phyloP scores from a whole-genome alignment of 805 yeast species.

The Ogataea zsoltii region DNA sequence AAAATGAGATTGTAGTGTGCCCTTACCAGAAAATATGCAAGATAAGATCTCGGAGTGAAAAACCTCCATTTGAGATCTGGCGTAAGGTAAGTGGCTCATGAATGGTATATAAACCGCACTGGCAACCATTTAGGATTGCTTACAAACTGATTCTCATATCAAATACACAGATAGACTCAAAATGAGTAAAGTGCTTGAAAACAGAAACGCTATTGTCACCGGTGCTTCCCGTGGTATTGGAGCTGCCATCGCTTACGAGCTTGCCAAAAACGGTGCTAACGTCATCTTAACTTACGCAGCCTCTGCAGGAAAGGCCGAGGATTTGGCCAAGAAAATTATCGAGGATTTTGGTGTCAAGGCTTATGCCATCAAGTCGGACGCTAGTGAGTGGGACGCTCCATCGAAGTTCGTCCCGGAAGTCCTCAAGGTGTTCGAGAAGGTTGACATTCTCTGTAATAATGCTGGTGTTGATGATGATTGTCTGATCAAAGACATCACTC shows the following conservation, averaged over 20 bases:
- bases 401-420: slow-evolving; percentile 11
- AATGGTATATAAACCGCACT: too few species aligned
- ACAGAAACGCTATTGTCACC: slow-evolving; percentile 21
- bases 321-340: slow-evolving; percentile 4
- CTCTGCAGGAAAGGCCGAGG: slow-evolving; percentile 9
- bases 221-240: slow-evolving; percentile 23
- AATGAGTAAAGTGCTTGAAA: slow-evolving; percentile 13
- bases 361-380: slow-evolving; percentile 14
- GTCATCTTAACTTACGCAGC: slow-evolving; percentile 12
- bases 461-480: slow-evolving; percentile 21
- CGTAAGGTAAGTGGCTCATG: not conserved
- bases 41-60: not conserved
- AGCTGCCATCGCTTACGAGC: slow-evolving; percentile 16
- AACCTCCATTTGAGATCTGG: not conserved
- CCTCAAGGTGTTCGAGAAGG: slow-evolving; percentile 6
- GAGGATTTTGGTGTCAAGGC: slow-evolving; percentile 9
- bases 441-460: slow-evolving; percentile 23
- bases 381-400: slow-evolving; percentile 7
- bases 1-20: not conserved
- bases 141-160: too few species aligned
- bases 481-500: slow-evolving; percentile 8
- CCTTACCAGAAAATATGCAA: not conserved
- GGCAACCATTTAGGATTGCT: too few species aligned
- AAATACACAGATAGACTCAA: not conserved
- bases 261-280: slow-evolving; percentile 21